These are phyloP conservation scores for Leptographium lundbergii DNA, from an alignment of 2,329 filamentous ascomycete genomes.

Conservation along the genomic window DNA sequence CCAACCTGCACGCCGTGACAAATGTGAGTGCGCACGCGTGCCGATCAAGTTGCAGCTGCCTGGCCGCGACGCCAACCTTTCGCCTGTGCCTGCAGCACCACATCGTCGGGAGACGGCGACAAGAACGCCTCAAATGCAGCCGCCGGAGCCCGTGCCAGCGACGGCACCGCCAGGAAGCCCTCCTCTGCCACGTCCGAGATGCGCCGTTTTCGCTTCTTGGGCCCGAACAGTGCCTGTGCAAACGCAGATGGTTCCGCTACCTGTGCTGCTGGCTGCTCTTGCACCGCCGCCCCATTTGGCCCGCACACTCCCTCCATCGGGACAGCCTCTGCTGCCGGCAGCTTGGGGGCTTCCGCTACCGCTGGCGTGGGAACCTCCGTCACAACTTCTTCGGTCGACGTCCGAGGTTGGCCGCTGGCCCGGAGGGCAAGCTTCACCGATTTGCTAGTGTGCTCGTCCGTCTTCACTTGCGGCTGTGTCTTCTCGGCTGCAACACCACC, in stretches of 20 bases:
- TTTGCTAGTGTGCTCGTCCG: constrained; percentile 16
- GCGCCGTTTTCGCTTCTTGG: constrained; percentile 14
- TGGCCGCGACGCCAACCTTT: constrained; percentile 62
- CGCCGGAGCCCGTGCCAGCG: constrained; percentile 34
- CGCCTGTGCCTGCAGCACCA: constrained; percentile 76
- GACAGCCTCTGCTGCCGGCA: background rate
- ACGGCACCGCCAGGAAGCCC: constrained; percentile 32
- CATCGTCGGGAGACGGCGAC: constrained; percentile 82
- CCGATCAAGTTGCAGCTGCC: constrained; percentile 26
- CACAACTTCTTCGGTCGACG: background rate
- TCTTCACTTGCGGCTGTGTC: constrained; percentile 1
- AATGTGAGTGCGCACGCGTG: background rate
- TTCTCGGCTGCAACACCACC: background rate
- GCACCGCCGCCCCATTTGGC: background rate
- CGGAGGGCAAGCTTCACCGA: constrained; percentile 9
- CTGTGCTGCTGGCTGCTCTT: constrained; percentile 1
- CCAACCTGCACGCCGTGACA: background rate
- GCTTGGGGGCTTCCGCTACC: background rate
- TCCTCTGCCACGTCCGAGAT: constrained; percentile 16
- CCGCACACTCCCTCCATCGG: background rate
- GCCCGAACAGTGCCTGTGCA: constrained; percentile 38
- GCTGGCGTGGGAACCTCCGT: background rate
- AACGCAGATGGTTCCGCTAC: constrained; percentile 39
- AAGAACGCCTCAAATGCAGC: constrained; percentile 48
- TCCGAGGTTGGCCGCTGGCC: constrained; percentile 1